Base-by-base conservation (phyloP, 352 stramenopile species). In the Phytophthora tentaculata region DNA sequence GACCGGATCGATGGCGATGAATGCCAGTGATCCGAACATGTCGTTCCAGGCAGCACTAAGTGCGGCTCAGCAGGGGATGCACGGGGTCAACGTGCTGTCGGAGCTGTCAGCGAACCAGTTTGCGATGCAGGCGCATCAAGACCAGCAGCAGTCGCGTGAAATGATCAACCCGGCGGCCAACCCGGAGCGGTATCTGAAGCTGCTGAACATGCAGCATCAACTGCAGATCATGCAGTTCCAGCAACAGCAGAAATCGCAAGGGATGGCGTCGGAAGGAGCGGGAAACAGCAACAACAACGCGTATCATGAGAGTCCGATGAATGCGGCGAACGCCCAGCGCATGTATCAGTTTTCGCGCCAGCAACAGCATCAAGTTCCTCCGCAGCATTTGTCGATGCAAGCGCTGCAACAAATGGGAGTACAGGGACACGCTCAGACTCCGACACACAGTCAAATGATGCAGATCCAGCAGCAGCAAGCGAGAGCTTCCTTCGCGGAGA, bases 181-280 rank as follows among this genome's bases (percentile, higher is more conserved):
- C 55, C 85, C 86, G 9, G 82, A 95, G 47, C 86, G 82, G 8
- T 96, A 96, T 59, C 74, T 96, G 47, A 92, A 92, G 64, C 74
- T 96, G 28, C 69, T 94, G 14, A 94, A 92, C 56, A 89, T 94
- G 77, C 88, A 96, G 54, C 88, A 96, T 50, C 88, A 96, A 67
- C 64, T 96, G 22, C 88, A 96, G 57, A 86, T 96, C 66, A 88
- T 94, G 71, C 86, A 96, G 56, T 65, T 95, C 61, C 86, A 94
- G 56, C 86, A 96, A 49, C 88, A 94, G 35, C 67, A 84, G n/a
- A 72, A 81, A 16, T 69, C 77, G 17, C 72, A 80, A 39, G 76
- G 50, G 2, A 73, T 88, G 67, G 37, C 58, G 1, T 66, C 65
- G 17, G 73, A 74, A 44, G 59, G 64, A 64, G 55, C 45, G 6